These are phyloP conservation scores for Trametes villosa DNA, from an alignment of 768 basidiomycete species.

Conservation along the genomic window DNA sequence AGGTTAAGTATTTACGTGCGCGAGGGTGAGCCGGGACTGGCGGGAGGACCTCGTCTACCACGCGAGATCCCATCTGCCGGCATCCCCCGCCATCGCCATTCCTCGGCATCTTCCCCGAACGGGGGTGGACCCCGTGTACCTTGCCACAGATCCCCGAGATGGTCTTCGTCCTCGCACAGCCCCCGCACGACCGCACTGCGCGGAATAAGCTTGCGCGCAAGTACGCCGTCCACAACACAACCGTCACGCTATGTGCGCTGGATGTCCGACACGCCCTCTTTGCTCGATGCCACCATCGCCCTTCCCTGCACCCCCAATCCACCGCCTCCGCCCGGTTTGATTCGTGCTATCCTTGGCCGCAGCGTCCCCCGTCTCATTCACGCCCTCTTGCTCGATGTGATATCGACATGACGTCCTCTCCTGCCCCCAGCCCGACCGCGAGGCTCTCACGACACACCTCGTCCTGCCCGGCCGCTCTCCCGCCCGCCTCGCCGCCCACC, in stretches of 20 bases:
- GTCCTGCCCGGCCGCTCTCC: too few relatives aligned
- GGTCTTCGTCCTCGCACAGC: neutral
- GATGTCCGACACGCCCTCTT: too few relatives aligned
- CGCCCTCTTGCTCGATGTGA: too few relatives aligned
- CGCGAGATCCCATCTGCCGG: neutral
- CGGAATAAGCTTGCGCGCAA: neutral
- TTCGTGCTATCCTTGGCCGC: too few relatives aligned
- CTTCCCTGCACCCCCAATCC: neutral
- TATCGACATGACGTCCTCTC: too few relatives aligned
- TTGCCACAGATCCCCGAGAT: neutral
- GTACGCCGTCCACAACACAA: neutral
- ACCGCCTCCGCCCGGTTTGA: too few relatives aligned
- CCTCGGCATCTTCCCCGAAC: constrained; percentile 3
- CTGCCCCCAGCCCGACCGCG: too few relatives aligned
- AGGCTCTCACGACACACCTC: too few relatives aligned
- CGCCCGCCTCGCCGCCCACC: too few relatives aligned
- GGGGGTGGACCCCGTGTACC: neutral
- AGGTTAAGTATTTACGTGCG: neutral
- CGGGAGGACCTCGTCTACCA: neutral
- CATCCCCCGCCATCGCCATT: neutral
- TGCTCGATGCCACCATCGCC: too few relatives aligned
- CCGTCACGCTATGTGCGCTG: too few relatives aligned
- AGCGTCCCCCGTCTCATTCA: too few relatives aligned
- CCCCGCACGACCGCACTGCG: neutral
- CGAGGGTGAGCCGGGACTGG: neutral